phyloP scores from a whole-genome alignment of 352 stramenopile genomes.

The Phytophthora pinifolia region DNA sequence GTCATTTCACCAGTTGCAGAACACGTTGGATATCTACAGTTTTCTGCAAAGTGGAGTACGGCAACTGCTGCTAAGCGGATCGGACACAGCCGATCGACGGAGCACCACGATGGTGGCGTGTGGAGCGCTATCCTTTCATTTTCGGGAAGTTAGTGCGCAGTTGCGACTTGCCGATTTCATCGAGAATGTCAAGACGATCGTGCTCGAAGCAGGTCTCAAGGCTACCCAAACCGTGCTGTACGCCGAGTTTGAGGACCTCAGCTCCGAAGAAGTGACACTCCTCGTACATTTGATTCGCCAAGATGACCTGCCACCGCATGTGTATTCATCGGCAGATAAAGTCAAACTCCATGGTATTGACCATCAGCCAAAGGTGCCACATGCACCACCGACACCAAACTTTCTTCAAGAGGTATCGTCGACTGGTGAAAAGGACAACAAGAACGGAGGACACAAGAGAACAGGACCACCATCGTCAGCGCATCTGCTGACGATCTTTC shows the following conservation, averaged over 20 bases:
- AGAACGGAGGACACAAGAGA: slow-evolving; percentile 2
- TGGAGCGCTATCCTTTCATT: slow-evolving; percentile 54
- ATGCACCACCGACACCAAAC: neutral
- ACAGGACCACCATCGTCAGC: neutral
- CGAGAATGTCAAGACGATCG: slow-evolving; percentile 44
- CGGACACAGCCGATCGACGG: slow-evolving; percentile 39
- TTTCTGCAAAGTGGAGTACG: slow-evolving; percentile 45
- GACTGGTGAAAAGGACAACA: slow-evolving; percentile 3
- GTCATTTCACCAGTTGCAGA: slow-evolving; percentile 44
- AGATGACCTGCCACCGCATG: slow-evolving; percentile 38
- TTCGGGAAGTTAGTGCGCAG: slow-evolving; percentile 40
- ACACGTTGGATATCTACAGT: slow-evolving; percentile 51
- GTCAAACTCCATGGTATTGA: slow-evolving; percentile 47
- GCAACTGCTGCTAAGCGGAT: slow-evolving; percentile 46
- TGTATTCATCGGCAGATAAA: slow-evolving; percentile 57
- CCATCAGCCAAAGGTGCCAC: slow-evolving; percentile 29
- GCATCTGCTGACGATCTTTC: slow-evolving; percentile 37
- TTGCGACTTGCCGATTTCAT: slow-evolving; percentile 37
- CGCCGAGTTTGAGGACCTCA: slow-evolving; percentile 54
- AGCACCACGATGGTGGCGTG: slow-evolving; percentile 53
- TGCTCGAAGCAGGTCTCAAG: slow-evolving; percentile 53
- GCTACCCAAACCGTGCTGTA: slow-evolving; percentile 55
- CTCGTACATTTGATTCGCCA: slow-evolving; percentile 45
- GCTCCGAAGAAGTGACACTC: slow-evolving; percentile 31
- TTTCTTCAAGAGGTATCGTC: slow-evolving; percentile 20